Percentiles rank a stretch among this genome's conserved stretches.
These are phyloP conservation scores for Fennellomyces sp. DNA, from an alignment of 371 early-diverging fungal species.

Conservation along the genomic window DNA sequence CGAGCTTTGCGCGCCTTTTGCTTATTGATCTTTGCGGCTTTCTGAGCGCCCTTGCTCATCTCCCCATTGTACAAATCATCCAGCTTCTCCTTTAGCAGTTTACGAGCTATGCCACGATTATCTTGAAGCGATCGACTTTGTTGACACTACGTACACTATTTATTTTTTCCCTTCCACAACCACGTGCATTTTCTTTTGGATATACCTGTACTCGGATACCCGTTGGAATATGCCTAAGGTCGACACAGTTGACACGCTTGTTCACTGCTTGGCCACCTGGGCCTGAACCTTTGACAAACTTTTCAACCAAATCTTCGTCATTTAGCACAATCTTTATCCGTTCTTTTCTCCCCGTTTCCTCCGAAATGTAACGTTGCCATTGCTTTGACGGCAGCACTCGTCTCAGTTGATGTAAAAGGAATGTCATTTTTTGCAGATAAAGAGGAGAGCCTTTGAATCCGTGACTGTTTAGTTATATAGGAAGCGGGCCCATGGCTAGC, in stretches of 20 bases:
- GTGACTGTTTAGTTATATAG: background rate
- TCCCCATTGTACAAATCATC: slow-evolving; percentile 73
- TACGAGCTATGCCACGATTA: slow-evolving; percentile 79
- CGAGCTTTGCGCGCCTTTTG: slow-evolving; percentile 61
- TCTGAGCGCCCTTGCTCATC: slow-evolving; percentile 65
- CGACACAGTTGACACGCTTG: slow-evolving; percentile 85
- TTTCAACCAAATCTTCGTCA: slow-evolving; percentile 83
- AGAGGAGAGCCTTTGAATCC: background rate
- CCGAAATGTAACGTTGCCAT: slow-evolving; percentile 5
- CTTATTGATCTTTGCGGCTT: slow-evolving; percentile 64
- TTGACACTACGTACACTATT: slow-evolving; percentile 58
- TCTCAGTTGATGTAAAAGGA: background rate
- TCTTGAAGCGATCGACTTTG: slow-evolving; percentile 77
- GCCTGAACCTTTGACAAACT: slow-evolving; percentile 88
- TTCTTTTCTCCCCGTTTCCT: slow-evolving; percentile 10
- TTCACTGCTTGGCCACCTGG: slow-evolving; percentile 95
- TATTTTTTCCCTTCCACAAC: background rate
- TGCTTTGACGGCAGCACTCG: background rate
- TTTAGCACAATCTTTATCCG: slow-evolving; percentile 61
- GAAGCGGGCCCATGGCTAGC: background rate
- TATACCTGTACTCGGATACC: slow-evolving; percentile 71
- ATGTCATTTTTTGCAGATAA: background rate
- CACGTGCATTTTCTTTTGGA: background rate
- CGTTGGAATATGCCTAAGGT: slow-evolving; percentile 85
- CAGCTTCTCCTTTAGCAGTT: slow-evolving; percentile 67